Evolutionary conservation across 257 asterid genomes (phyloP), one percentile per base, ranked within the genome.

Genomic region (Cruciata laevipes): DNA sequence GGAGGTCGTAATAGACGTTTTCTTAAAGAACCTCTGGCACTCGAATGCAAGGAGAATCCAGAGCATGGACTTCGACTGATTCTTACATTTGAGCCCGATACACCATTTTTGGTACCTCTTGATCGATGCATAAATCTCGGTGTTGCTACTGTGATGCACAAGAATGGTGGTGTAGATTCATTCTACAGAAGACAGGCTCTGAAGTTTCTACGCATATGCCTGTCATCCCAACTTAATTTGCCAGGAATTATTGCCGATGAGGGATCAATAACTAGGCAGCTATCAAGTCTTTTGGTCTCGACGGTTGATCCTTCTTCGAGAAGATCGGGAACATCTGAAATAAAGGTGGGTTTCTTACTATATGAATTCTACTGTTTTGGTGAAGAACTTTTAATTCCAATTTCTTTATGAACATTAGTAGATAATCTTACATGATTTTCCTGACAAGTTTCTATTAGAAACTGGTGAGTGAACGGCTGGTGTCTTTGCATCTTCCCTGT

Each of bases 1-100:
- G 99, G 99, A 74, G 99, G 99, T 63, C 95, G 99, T 53, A 94
- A 94, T 74, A 84, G 99, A 63, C 97, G 99, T 74, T 94, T 94
- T 78, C 96, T 94, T 78, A 94, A 90, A 74, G 98, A 94, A 77
- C 99, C 99, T 59, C 93, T 94, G 53, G 88, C 96, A 58, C 96
- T 94, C 74, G 98, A 94, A 71, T 94, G 98, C 89, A 94, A 94
- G 85, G 99, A 94, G 79, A 94, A 88, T 73, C 99, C 99, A 20
- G 99, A 94, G 85, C 99, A 94, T 61, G 99, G 99, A 53, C 95
- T 90, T 73, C 86, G 99, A 56, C 67, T 90, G 70, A 94, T 94
- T 80, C 96, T 94, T 73, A 94, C 98, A 51, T 94, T 94, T 85
- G 98, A 94, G 81, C 99, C 99, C 69, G 81, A 95, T 33, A 94